Base-by-base conservation (phyloP, 169 alveolate genomes). In the Sarcocystis neurona region DNA sequence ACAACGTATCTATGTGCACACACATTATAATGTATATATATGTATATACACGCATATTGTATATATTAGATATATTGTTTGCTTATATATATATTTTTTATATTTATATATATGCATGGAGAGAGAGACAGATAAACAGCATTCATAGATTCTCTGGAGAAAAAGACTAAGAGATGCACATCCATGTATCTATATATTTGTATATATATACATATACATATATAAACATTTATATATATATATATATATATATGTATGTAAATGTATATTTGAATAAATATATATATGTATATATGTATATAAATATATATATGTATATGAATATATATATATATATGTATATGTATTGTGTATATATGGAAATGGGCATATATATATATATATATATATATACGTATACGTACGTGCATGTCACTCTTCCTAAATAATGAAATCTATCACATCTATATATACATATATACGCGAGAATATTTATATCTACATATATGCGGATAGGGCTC, bases 211-310 rank as follows among this genome's bases (percentile, higher is more conserved):
- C 12, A 63, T 63, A 63, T 63, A 63, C 32, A 63, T 63, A 63
- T 63, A 63, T 15, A 41, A 3, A 63, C 32, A n/a, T n/a, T n/a
- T n/a, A 18, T 12, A 23, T 10, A 10, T 48, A 48, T 48, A 48
- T 6, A 48, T 10, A 48, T 48, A 48, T 15, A n/a, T n/a, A n/a
- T n/a, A n/a, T n/a, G n/a, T n/a, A n/a, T n/a, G n/a, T n/a, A 58
- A 23, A n/a, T n/a, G 32, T n/a, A 2, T n/a, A 63, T 63, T 10
- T 63, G 32, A 6, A 63, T 1, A n/a, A 30, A 63, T n/a, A n/a
- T 63, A 63, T n/a, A 63, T 63, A 63, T 63, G 32, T 63, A 63
- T 63, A 63, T 63, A 63, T 15, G 75, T n/a, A 63, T 63, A n/a
- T n/a, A n/a, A n/a, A 18, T 12, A 23, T 10, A 10, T 48, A 48